Conservation (phyloP, 768 basidiomycete species). For the Russula lepida region DNA sequence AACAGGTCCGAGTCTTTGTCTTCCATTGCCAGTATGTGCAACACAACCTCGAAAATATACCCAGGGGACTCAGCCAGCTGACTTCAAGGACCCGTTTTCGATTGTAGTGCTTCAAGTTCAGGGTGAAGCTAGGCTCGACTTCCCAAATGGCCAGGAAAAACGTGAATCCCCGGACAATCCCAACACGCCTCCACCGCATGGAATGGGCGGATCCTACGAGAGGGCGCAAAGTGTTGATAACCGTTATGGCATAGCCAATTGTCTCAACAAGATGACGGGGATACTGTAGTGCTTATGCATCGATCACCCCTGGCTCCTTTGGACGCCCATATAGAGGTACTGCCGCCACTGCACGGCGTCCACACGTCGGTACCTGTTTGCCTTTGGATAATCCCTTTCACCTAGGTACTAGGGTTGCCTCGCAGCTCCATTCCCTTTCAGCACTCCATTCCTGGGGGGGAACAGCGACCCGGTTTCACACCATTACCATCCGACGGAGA, state of each 20-base stretch:
- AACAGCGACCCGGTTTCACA: neutral
- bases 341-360: neutral
- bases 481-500: neutral
- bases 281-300: neutral
- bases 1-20: neutral
- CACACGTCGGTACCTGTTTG: neutral
- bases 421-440: neutral
- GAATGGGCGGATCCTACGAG: neutral
- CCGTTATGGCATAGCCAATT: neutral
- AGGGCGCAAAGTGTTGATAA: neutral
- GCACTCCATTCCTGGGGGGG: neutral
- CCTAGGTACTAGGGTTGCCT: neutral
- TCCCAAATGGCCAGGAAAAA: neutral
- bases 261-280: neutral
- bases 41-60: neutral
- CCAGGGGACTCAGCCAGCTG: neutral
- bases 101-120: neutral
- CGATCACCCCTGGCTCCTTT: neutral
- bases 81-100: neutral
- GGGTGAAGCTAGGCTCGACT: neutral
- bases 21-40: neutral
- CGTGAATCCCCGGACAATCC: neutral
- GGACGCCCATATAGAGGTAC: neutral
- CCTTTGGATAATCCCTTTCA: neutral
- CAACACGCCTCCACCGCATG: conserved; percentile 1